Percentiles rank a stretch among this genome's conserved stretches.
These are phyloP conservation scores for Taphrina populina DNA, from an alignment of 1,139 yeast species.

Conservation along the genomic window DNA sequence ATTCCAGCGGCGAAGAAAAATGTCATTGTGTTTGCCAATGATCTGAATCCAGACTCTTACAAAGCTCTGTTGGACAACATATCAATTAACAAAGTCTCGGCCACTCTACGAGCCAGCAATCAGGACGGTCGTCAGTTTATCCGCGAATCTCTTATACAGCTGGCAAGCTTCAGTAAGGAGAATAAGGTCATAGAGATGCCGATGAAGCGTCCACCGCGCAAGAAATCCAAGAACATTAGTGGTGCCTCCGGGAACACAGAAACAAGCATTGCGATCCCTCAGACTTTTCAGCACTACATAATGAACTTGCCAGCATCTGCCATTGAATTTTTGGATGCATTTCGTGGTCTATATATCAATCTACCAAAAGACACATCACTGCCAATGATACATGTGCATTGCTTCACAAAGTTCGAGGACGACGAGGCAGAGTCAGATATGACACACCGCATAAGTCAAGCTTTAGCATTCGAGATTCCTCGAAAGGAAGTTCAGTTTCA, in stretches of 20 bases:
- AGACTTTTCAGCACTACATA: conserved; percentile 67
- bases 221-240: neutral
- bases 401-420: conserved; percentile 76
- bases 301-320: conserved; percentile 98
- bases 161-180: conserved; percentile 46
- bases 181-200: conserved; percentile 35
- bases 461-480: conserved; percentile 55
- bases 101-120: conserved; percentile 63
- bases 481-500: conserved; percentile 59
- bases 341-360: conserved; percentile 42
- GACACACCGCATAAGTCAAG: conserved; percentile 53
- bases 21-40: conserved; percentile 83
- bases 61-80: conserved; percentile 68
- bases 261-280: conserved; percentile 53
- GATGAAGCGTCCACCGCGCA: conserved; percentile 1
- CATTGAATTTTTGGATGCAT: conserved; percentile 62
- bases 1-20: conserved; percentile 89
- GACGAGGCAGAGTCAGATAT: conserved; percentile 43
- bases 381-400: conserved; percentile 83
- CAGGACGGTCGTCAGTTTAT: conserved; percentile 84
- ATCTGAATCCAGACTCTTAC: conserved; percentile 83
- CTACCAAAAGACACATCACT: conserved; percentile 51
- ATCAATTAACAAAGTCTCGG: conserved; percentile 53
- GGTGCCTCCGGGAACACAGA: neutral
- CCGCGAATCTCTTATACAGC: conserved; percentile 55